Evolutionary conservation across 768 basidiomycete species (phyloP), one percentile per base, ranked within the genome.

Genomic region (Podaxis sp.): DNA sequence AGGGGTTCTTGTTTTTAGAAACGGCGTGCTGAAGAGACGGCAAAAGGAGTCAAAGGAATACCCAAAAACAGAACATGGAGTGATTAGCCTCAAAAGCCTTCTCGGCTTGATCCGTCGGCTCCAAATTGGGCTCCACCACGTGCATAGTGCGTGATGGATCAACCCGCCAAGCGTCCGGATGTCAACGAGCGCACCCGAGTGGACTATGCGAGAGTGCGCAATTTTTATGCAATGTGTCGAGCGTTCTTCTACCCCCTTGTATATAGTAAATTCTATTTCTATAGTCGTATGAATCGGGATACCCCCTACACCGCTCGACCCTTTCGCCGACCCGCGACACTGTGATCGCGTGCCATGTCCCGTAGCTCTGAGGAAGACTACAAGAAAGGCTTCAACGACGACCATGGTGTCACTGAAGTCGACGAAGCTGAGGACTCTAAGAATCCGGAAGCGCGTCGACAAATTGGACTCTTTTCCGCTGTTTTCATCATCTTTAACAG

Each of bases 401-500:
- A 46, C 0, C 44, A 19, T 8, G n/a, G 44, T 6, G 44, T 46
- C n/a, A 8, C 6, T 9, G 44, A 46, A 19, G 19, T 46, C 44
- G 44, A 46, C 17, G 44, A 13, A 19, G 44, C 19, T n/a, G 44
- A 46, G 19, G 44, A 46, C 17, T 46, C 44, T 8, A 19, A 46
- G 19, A 46, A 46, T 22, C 44, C 44, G 44, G 19, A 17, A 46
- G 17, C 44, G 2, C 44, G 44, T 17, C 44, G 44, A 28, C 69
- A 68, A 30, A 75, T 76, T 62, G 74, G 75, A 5, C 33, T 72
- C 11, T 57, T 69, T 28, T 75, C 75, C 4, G 76, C 75, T 22
- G 66, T 75, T 7, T 75, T 78, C 63, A 71, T 78, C 38, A 74
- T 75, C 58, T 77, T 77, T 66, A 78, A 76, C 62, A 69, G 77